Base-by-base conservation (phyloP, 1,139 yeast species). In the Blastobotrys apis region DNA sequence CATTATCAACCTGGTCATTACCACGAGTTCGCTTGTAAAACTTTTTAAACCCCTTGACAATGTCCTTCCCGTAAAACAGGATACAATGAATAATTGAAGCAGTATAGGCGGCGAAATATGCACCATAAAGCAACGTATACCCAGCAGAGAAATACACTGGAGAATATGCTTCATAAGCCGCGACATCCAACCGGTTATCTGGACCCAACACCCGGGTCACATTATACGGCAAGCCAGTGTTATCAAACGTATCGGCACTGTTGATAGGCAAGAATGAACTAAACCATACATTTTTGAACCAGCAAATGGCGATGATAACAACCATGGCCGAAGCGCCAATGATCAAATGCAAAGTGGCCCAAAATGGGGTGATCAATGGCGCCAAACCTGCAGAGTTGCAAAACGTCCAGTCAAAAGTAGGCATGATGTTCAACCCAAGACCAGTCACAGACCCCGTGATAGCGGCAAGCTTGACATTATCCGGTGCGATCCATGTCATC, bases 1-100 rank as follows among this genome's bases (percentile, higher is more conserved):
- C 84, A 81, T 81, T 48, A 80, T 71, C 53, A 81, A 72, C 67
- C 71, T 73, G 60, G 80, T 87, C 21, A 81, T 77, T 62, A 81
- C 86, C 33, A 74, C 76, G 56, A 67, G 66, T 32, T 62, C 60
- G n/a, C 66, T 69, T 12, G 10, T 25, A n/a, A n/a, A n/a, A n/a
- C n/a, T n/a, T n/a, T n/a, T n/a, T n/a, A n/a, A n/a, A n/a, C n/a
- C n/a, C n/a, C n/a, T n/a, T n/a, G 48, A 68, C 52, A 45, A 82
- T 72, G 47, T 75, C 79, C 41, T 62, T 67, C 48, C 83, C 77
- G 55, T 80, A 82, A 68, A 75, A 79, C 35, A 77, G 66, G 26
- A 63, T 57, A 22, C 79, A 72, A 60, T 81, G 84, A 21, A 75
- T 63, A 48, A 80, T 66, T 16, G 74, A 64, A 42, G 78, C 73